Base-by-base conservation (phyloP, 2,329 filamentous ascomycete genomes). In the Rhexocercosporidium sp. region DNA sequence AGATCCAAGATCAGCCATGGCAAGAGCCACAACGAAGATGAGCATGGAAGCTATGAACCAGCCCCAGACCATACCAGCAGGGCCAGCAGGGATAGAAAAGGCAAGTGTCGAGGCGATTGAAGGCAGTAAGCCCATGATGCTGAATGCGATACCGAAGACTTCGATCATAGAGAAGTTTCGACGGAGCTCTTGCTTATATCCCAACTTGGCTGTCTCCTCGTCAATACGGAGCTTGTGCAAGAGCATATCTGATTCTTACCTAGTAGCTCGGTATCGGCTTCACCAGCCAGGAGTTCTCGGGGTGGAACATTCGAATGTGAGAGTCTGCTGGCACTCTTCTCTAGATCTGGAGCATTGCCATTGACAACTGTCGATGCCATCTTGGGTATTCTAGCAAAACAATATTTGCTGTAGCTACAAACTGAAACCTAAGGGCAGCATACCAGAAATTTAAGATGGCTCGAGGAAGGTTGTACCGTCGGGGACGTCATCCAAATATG, bases 91-190 rank as follows among this genome's bases (percentile, higher is more conserved):
- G 47, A 89, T 80, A 3, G 85, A 87, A 71, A 88, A 89, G 0
- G 85, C 75, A 14, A 89, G 77, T 0, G 86, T 88, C 34, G 84
- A 85, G 6, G 86, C 86, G 68, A 89, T 88, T 3, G 86, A 88
- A 1, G 86, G 86, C 1, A 89, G 77, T 7, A 89, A 75, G 1
- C 86, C 86, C 85, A 90, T 89, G 70, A 89, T 86, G 72, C 82
- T 83, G 67, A 87, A 87, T 2, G 84, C 84, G 66, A 87, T 84
- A 31, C 85, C 87, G 71, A 90, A 89, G 20, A 89, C 82, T 74
- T 89, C 86, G n/a, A 88, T 78, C 68, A 86, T 86, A 3, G 84
- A 85, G 73, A 89, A 89, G 71, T 88, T 88, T 20, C 87, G 81
- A 54, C 84, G 82, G 39, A 90, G 79, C 74, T 90, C 87, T 77